These are phyloP conservation scores for Aspergillus spinulosporus DNA, from an alignment of 2,329 filamentous ascomycete species.

Conservation along the genomic window DNA sequence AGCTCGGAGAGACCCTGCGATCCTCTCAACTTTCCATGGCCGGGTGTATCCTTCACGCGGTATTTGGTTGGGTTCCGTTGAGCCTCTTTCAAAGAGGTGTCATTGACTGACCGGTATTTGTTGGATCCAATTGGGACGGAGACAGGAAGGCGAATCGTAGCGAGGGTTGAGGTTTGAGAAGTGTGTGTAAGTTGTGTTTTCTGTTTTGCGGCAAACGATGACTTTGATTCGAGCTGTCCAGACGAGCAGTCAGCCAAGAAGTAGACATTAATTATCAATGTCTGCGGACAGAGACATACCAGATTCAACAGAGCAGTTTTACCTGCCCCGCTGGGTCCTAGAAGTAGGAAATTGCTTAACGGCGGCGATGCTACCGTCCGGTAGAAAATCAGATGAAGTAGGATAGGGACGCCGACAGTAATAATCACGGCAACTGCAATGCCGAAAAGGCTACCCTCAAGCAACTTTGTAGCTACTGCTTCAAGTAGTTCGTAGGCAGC, in stretches of 20 bases:
- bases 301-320: slow-evolving; percentile 88
- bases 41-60: slow-evolving; percentile 71
- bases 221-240: slow-evolving; percentile 48
- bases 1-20: slow-evolving; percentile 50
- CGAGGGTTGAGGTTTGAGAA: slow-evolving; percentile 60
- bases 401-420: slow-evolving; percentile 69
- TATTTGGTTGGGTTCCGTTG: slow-evolving; percentile 41
- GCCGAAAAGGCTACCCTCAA: slow-evolving; percentile 44
- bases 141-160: slow-evolving; percentile 58
- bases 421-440: slow-evolving; percentile 70
- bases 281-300: slow-evolving; percentile 45
- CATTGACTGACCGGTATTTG: slow-evolving; percentile 65
- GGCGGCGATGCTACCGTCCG: slow-evolving; percentile 63
- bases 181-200: slow-evolving; percentile 55
- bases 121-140: slow-evolving; percentile 56
- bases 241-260: neutral
- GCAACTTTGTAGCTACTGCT: slow-evolving; percentile 43
- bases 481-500: slow-evolving; percentile 32
- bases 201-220: slow-evolving; percentile 39
- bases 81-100: slow-evolving; percentile 62
- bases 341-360: slow-evolving; percentile 71
- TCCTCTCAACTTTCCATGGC: slow-evolving; percentile 88
- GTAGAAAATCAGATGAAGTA: slow-evolving; percentile 76
- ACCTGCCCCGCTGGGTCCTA: slow-evolving; percentile 78
- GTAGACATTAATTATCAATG: neutral